A percentile compares a stretch with the other conserved stretches of the same genome.
Conservation (phyloP, 306 rosid species). For the Phaseolus lunatus region DNA sequence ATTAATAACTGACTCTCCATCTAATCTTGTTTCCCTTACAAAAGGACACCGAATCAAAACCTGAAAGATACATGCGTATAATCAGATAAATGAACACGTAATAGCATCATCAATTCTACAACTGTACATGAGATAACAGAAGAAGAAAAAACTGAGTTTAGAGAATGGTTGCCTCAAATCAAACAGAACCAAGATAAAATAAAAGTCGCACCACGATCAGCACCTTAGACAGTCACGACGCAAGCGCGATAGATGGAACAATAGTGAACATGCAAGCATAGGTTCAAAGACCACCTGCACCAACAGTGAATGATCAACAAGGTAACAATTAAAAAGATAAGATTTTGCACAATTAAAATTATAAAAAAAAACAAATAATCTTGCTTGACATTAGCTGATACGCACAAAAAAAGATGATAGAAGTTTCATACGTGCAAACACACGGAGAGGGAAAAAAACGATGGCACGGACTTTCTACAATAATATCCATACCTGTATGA, state of each 20-base stretch:
- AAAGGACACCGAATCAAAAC: constrained; percentile 39
- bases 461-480: constrained; percentile 19
- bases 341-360: constrained; percentile 34
- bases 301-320: constrained; percentile 47
- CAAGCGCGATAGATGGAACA: constrained; percentile 44
- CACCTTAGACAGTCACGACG: constrained; percentile 23
- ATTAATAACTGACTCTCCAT: constrained; percentile 15
- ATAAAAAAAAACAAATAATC: constrained; percentile 34
- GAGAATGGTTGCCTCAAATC: constrained; percentile 31
- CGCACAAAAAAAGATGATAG: constrained; percentile 15
- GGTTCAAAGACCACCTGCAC: constrained; percentile 57
- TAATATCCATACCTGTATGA: constrained; percentile 41
- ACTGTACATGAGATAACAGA: background rate
- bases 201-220: constrained; percentile 21
- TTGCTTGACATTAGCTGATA: constrained; percentile 23
- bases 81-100: constrained; percentile 14
- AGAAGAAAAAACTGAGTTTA: background rate
- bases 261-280: constrained; percentile 54
- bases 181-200: constrained; percentile 33
- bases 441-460: background rate
- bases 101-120: constrained; percentile 7
- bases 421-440: constrained; percentile 10
- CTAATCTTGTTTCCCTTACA: constrained; percentile 27
- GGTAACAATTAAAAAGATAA: constrained; percentile 48
- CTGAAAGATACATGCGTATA: constrained; percentile 30